Conservation (phyloP, 805 yeast genomes). For the Starmerella vaccinii region DNA sequence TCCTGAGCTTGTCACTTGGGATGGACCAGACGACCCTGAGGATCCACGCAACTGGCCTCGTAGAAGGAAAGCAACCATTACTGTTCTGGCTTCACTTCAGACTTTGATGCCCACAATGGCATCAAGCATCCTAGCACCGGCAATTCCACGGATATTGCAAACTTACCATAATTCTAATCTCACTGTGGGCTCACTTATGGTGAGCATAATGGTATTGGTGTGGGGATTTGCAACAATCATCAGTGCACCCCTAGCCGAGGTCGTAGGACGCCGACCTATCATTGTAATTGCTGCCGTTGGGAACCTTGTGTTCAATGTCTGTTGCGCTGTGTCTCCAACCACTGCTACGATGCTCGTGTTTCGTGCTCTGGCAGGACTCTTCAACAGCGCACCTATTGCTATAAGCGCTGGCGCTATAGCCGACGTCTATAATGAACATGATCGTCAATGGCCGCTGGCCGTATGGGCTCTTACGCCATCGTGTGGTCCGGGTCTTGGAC, state of each 20-base stretch:
- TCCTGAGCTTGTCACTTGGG: conserved; percentile 62
- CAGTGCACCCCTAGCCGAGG: conserved; percentile 58
- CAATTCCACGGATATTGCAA: conserved; percentile 40
- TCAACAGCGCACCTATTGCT: conserved; percentile 57
- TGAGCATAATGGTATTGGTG: conserved; percentile 58
- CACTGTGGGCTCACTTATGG: conserved; percentile 43
- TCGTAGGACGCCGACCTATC: conserved; percentile 51
- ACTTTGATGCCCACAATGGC: conserved; percentile 53
- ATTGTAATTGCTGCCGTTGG: conserved; percentile 44
- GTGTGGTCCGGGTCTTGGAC: conserved; percentile 45
- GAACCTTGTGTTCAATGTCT: conserved; percentile 36
- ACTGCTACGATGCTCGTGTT: conserved; percentile 48
- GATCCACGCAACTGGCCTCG: conserved; percentile 57
- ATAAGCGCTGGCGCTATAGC: conserved; percentile 62
- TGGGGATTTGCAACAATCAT: conserved; percentile 59
- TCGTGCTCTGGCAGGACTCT: conserved; percentile 55
- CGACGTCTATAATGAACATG: conserved; percentile 44
- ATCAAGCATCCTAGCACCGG: conserved; percentile 55
- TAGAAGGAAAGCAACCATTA: conserved; percentile 36
- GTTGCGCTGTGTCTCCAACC: conserved; percentile 50
- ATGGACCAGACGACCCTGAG: conserved; percentile 48
- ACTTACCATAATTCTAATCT: conserved; percentile 37
- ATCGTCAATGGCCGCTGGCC: conserved; percentile 48
- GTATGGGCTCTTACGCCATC: conserved; percentile 51
- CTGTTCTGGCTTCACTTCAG: conserved; percentile 42